Conservation (phyloP, 495 filamentous ascomycete genomes). For the Lasiosphaeria ovina region DNA sequence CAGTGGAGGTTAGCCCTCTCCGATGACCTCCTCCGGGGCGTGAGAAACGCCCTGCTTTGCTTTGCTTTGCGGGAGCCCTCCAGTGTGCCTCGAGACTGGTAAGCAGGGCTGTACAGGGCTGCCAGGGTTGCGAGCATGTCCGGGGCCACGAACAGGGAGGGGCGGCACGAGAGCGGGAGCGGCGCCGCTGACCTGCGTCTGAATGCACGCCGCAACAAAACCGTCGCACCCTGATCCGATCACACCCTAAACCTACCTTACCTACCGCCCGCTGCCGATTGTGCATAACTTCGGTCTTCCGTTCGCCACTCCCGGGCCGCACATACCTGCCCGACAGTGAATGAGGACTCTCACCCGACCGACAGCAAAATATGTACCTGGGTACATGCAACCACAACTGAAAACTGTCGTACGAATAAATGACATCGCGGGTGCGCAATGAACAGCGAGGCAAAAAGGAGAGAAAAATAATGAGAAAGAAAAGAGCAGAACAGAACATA, state of each 20-base stretch:
- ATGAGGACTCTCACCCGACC: conserved; percentile 10
- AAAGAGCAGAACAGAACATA: too few relatives aligned
- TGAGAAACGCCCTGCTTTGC: conserved; percentile 7
- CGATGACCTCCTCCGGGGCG: background rate
- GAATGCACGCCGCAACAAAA: background rate
- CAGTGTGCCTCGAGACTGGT: conserved; percentile 23
- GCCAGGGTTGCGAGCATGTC: background rate
- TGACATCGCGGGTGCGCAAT: too few relatives aligned
- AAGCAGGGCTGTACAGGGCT: conserved; percentile 19
- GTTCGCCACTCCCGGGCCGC: background rate
- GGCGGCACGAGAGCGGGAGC: conserved; percentile 25
- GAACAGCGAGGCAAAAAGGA: too few relatives aligned
- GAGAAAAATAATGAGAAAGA: too few relatives aligned
- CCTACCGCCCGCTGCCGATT: background rate
- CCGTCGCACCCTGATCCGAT: background rate
- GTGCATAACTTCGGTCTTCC: too few relatives aligned
- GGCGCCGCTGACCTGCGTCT: conserved; percentile 10
- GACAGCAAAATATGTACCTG: background rate
- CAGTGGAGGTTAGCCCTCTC: too few relatives aligned
- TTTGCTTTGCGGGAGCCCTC: conserved; percentile 22
- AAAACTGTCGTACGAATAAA: too few relatives aligned
- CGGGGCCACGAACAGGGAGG: background rate
- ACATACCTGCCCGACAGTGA: background rate
- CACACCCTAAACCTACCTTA: background rate
- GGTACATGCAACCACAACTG: too few relatives aligned